Evolutionary conservation across 2,329 filamentous ascomycete species (phyloP).

Genomic region (Verticillium alfalfae): DNA sequence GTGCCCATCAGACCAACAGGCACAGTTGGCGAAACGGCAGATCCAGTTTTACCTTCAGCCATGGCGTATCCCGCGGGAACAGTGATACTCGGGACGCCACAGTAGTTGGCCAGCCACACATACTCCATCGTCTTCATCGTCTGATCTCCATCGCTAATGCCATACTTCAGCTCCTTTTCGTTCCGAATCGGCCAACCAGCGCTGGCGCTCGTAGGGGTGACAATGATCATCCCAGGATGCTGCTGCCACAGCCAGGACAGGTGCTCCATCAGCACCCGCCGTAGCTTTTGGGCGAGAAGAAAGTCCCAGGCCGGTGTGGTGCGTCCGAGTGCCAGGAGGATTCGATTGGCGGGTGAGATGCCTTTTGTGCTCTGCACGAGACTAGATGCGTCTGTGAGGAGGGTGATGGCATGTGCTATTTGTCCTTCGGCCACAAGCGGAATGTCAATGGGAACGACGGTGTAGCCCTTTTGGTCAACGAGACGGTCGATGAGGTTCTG

Average conservation of each 20-base stretch:
- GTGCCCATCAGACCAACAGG: constrained; percentile 51
- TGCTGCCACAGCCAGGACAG: constrained; percentile 59
- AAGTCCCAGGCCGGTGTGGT: constrained; percentile 62
- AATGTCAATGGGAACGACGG: constrained; percentile 48
- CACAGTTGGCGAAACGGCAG: constrained; percentile 21
- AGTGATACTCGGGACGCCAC: constrained; percentile 38
- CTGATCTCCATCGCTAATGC: constrained; percentile 39
- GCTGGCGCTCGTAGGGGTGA: constrained; percentile 60
- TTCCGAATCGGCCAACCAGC: constrained; percentile 37
- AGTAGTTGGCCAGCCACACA: constrained; percentile 46
- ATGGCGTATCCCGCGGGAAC: constrained; percentile 39
- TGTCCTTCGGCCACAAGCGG: constrained; percentile 59
- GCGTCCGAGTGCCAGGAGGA: constrained; percentile 59
- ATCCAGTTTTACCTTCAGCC: constrained; percentile 25
- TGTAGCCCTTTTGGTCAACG: constrained; percentile 44
- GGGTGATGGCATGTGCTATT: constrained; percentile 67
- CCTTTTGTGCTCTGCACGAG: constrained; percentile 39
- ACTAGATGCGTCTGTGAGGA: constrained; percentile 56
- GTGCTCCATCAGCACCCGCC: constrained; percentile 65
- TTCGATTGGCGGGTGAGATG: constrained; percentile 56
- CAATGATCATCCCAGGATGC: constrained; percentile 64
- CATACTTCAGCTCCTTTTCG: constrained; percentile 28
- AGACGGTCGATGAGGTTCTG: constrained; percentile 45
- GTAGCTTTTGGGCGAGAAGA: constrained; percentile 63
- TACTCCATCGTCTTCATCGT: constrained; percentile 43